phyloP scores from a whole-genome alignment of 306 rosid genomes.

The Prunus armeniaca region DNA sequence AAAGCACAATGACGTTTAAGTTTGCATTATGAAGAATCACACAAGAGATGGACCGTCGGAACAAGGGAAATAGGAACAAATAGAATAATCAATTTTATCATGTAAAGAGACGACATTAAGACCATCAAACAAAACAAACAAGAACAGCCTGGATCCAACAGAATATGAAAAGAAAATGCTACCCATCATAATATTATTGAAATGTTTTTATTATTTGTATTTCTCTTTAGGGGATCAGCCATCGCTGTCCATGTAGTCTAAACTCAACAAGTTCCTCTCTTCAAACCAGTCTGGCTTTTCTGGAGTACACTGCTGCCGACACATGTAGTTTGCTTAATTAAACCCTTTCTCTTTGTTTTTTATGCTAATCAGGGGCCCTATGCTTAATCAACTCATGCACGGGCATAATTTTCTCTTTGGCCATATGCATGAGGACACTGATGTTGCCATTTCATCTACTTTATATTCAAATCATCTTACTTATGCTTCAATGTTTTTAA shows the following conservation, averaged over 20 bases:
- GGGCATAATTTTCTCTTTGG: neutral
- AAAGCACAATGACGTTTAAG: neutral
- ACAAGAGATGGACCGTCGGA: neutral
- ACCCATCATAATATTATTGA: constrained; percentile 13
- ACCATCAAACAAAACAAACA: neutral
- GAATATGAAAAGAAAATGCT: constrained; percentile 19
- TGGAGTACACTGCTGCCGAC: constrained; percentile 14
- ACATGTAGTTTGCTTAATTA: neutral
- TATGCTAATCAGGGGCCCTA: neutral
- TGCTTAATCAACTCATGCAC: neutral
- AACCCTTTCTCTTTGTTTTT: neutral
- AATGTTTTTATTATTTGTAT: neutral
- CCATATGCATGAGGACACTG: neutral
- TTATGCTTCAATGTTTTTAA: neutral
- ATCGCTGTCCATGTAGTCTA: constrained; percentile 9
- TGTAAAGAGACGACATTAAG: neutral
- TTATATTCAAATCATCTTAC: neutral
- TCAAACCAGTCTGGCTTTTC: constrained; percentile 6
- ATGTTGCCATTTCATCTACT: constrained; percentile 6
- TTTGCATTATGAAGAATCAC: neutral
- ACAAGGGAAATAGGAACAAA: constrained; percentile 12
- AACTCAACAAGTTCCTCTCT: neutral
- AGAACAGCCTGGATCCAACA: constrained; percentile 15
- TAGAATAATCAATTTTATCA: neutral
- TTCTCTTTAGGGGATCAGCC: neutral